Percentiles rank a stretch among this genome's conserved stretches.
These are phyloP conservation scores for Suillus cothurnatus DNA, from an alignment of 768 basidiomycete species.

Conservation along the genomic window DNA sequence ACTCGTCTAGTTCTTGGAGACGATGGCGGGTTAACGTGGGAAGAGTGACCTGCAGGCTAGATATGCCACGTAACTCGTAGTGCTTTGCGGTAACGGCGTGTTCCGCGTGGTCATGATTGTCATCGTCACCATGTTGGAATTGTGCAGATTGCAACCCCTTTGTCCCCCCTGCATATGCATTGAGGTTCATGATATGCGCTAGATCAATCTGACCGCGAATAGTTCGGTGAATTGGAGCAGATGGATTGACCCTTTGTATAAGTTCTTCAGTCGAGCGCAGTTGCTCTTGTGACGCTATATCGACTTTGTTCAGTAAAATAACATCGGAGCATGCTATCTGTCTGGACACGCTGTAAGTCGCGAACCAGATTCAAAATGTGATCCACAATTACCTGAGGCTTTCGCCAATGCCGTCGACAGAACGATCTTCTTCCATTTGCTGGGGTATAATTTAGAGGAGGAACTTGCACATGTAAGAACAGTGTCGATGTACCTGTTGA, in stretches of 20 bases:
- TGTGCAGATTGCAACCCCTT: constrained; percentile 26
- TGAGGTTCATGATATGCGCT: constrained; percentile 72
- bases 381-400: constrained; percentile 63
- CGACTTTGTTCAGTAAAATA: constrained; percentile 89
- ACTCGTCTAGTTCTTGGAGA: constrained; percentile 64
- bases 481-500: constrained; percentile 40
- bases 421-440: constrained; percentile 87
- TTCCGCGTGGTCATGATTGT: constrained; percentile 30
- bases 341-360: constrained; percentile 42
- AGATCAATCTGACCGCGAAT: constrained; percentile 75
- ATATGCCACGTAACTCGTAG: constrained; percentile 80
- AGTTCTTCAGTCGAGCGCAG: constrained; percentile 54
- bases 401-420: constrained; percentile 68
- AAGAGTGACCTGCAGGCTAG: constrained; percentile 72
- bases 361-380: background rate
- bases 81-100: constrained; percentile 44
- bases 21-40: constrained; percentile 55
- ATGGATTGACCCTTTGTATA: constrained; percentile 80
- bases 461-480: constrained; percentile 1
- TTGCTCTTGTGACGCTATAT: constrained; percentile 57
- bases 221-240: constrained; percentile 73
- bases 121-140: constrained; percentile 35
- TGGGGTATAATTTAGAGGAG: constrained; percentile 29
- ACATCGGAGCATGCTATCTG: constrained; percentile 95
- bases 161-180: constrained; percentile 66